Evolutionary conservation across 768 basidiomycete genomes (phyloP).

Genomic region (Suillus decipiens): DNA sequence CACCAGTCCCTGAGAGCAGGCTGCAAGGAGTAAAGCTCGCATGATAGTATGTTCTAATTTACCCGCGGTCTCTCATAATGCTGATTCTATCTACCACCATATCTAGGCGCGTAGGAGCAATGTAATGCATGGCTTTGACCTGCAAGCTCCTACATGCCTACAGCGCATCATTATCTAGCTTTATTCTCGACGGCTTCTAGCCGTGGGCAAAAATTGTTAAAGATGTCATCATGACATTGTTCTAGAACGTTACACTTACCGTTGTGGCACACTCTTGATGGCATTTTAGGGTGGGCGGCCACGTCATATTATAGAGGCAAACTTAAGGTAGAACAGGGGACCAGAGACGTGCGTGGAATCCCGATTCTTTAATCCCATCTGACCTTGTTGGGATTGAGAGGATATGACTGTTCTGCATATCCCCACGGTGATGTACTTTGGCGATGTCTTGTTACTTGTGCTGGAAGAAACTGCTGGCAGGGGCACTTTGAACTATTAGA

Average conservation of each 20-base stretch:
- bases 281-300: background rate
- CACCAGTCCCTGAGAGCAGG: background rate
- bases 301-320: background rate
- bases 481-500: background rate
- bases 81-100: background rate
- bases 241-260: background rate
- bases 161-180: background rate
- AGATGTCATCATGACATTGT: background rate
- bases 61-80: background rate
- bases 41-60: background rate
- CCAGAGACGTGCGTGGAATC: background rate
- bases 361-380: background rate
- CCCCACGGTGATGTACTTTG: background rate
- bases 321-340: background rate
- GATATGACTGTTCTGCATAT: background rate
- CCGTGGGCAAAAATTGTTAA: constrained; percentile 1
- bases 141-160: background rate
- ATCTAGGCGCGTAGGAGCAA: background rate
- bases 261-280: background rate
- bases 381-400: background rate
- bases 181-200: background rate
- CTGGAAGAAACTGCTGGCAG: background rate
- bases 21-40: constrained; percentile 1
- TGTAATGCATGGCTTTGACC: background rate
- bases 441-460: background rate